Base-by-base conservation (phyloP, 768 basidiomycete species). In the Xerocomellus intermedius region DNA sequence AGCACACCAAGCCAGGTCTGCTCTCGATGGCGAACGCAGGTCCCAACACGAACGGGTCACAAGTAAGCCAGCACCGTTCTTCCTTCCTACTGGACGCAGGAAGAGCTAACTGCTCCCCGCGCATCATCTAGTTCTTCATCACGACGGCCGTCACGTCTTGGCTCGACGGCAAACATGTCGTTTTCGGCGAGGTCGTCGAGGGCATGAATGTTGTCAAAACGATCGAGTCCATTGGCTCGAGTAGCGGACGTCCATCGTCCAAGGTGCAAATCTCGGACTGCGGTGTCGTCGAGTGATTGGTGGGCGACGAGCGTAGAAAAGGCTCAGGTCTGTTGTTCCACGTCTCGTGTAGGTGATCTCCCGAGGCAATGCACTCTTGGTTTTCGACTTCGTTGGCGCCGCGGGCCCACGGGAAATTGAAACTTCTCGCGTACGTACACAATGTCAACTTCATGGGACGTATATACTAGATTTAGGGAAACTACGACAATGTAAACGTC, bases 21-120 rank as follows among this genome's bases (percentile, higher is more conserved):
- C 79, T 92, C 58, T 88, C 87, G 39, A 91, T 91, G 89, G 95
- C 95, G 37, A 97, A 91, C 62, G 90, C 92, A 35, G 92, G 93
- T 47, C 76, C 76, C 2, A 82, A 88, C 73, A 90, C 89, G 37
- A 91, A 90, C 55, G 89, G 91, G 35, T 91, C 89, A 14, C 90
- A 90, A 70, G 82, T 84, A 49, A 51, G 75, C 60, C 1, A 26
- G 22, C 10, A 2, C 30, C 22, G 13, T 43, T 38, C 24, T n/a
- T 36, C 37, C 17, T 30, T 17, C 2, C 21, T 37, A n/a, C 45
- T 32, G 7, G 36, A 41, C 14, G 4, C 13, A 10, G 8, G 3
- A 39, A 24, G 13, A 22, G 22, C 38, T 61, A 3, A 58, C 21
- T 5, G 22, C 13, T 22, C 16, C 19, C 24, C 12, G 2, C 2